phyloP scores from a whole-genome alignment of 2,329 filamentous ascomycete species.

The Ophiostoma piceae region DNA sequence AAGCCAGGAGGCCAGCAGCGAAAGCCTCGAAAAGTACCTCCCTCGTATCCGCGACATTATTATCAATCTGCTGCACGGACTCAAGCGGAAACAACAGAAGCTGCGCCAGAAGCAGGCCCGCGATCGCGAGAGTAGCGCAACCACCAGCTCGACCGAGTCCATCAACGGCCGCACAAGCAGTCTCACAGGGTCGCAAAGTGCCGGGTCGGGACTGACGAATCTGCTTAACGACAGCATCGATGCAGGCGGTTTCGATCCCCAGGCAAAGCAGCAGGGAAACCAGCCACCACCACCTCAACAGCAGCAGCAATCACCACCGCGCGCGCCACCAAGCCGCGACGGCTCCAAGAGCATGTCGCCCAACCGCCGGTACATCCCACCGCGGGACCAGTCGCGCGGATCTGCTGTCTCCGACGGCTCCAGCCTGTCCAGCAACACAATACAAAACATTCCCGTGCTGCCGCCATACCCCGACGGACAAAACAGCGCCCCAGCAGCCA shows the following conservation, averaged over 20 bases:
- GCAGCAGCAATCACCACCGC: constrained; percentile 31
- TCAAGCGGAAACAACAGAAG: constrained; percentile 96
- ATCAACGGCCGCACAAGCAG: constrained; percentile 42
- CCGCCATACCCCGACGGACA: constrained; percentile 62
- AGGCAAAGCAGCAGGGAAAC: not conserved
- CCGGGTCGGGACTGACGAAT: constrained; percentile 52
- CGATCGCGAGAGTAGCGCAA: constrained; percentile 56
- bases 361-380: constrained; percentile 43
- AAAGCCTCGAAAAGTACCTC: constrained; percentile 89
- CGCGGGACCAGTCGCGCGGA: constrained; percentile 48
- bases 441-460: constrained; percentile 71
- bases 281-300: constrained; percentile 32
- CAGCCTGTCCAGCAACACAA: constrained; percentile 65
- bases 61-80: constrained; percentile 89
- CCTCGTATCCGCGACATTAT: constrained; percentile 97
- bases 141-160: constrained; percentile 37
- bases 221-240: constrained; percentile 57
- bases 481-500: constrained; percentile 46
- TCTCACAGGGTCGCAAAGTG: constrained; percentile 55
- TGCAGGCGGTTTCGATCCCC: constrained; percentile 40
- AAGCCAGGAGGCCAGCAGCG: constrained; percentile 90
- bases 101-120: constrained; percentile 60
- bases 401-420: constrained; percentile 57
- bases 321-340: constrained; percentile 30
- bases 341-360: constrained; percentile 40